Base-by-base conservation (phyloP, 148 eudicot genomes). In the Spergularia bocconei region DNA sequence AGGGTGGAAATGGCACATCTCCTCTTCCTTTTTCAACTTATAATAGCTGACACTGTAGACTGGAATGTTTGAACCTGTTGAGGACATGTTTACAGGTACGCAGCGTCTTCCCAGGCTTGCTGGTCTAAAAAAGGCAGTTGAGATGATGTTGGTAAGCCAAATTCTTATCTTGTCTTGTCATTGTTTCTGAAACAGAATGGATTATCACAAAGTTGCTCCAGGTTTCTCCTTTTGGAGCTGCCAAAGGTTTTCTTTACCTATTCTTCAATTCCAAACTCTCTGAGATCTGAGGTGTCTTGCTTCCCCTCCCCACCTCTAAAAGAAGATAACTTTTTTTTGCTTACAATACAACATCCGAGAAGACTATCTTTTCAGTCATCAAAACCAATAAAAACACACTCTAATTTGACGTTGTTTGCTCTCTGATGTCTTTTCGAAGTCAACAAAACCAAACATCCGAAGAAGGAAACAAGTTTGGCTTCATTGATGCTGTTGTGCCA, bases 101-200 rank as follows among this genome's bases (percentile, higher is more conserved):
- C 98, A 94, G 53, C 93, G 94, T 71, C 98, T 94, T 78, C 98
- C 98, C 38, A 88, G 98, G 85, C 97, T 94, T 76, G 79, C 91
- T 57, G 98, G 98, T 71, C 50, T 91, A 79, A 55, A 85, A 16
- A 91, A 87, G 84, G 91, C 93, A 56, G 77, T 91, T 83, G 96
- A 94, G 71, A 84, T 91, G 74, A 90, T 94, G 97, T 77, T 91
- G 87, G 98, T 94, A 86, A 80, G 88, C 73, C 70, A 55, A 13
- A 17, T 48, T 65, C 29, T 70, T 59, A 51, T 15, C 69, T 36
- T 5, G 44, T 41, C 57, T 65, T 56, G 10, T 69, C 16, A 19
- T 33, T 9, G 13, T 36, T 10, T 51, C 11, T 58, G 39, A 38
- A 70, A 10, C 17, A 36, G 36, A 51, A 21, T 68, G 56, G 8